Conservation (phyloP, 192 early-diverging fungal species). For the Coemansia sp. region DNA sequence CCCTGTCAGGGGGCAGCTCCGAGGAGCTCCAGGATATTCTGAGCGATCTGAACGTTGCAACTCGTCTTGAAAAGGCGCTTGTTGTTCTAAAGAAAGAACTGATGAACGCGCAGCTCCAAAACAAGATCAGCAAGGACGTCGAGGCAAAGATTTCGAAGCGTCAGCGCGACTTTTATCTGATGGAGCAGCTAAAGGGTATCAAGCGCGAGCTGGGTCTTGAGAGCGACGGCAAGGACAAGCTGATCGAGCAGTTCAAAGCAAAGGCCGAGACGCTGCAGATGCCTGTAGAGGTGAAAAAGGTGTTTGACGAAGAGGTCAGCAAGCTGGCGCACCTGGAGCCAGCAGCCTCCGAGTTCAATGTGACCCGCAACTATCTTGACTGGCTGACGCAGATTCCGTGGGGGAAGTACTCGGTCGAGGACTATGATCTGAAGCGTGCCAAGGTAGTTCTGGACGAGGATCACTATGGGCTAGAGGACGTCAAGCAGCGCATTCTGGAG, state of each 20-base stretch:
- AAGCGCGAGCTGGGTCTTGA: constrained; percentile 99
- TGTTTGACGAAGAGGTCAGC: constrained; percentile 96
- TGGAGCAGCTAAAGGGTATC: constrained; percentile 99
- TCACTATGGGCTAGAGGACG: constrained; percentile 99
- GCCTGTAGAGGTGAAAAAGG: constrained; percentile 88
- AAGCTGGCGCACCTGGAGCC: constrained; percentile 94
- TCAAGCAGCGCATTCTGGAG: constrained; percentile 98
- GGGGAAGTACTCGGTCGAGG: constrained; percentile 87
- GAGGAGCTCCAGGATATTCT: constrained; percentile 89
- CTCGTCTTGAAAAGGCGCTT: constrained; percentile 88
- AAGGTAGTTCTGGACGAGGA: constrained; percentile 92
- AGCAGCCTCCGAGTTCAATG: constrained; percentile 96
- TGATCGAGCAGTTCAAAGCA: constrained; percentile 91
- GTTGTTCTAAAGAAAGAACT: constrained; percentile 96
- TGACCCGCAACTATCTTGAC: constrained; percentile 97
- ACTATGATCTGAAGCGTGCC: constrained; percentile 90
- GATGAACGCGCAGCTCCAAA: constrained; percentile 95
- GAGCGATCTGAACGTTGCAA: constrained; percentile 84
- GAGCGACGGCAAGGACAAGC: constrained; percentile 96
- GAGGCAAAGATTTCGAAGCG: constrained; percentile 96
- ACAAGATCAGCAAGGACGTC: constrained; percentile 96
- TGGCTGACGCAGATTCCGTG: constrained; percentile 98
- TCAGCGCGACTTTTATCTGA: constrained; percentile 98
- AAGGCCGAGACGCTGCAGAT: constrained; percentile 81
- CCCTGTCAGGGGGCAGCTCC: constrained; percentile 91